phyloP scores from a whole-genome alignment of 768 basidiomycete species.

The Boletellus emodensis region DNA sequence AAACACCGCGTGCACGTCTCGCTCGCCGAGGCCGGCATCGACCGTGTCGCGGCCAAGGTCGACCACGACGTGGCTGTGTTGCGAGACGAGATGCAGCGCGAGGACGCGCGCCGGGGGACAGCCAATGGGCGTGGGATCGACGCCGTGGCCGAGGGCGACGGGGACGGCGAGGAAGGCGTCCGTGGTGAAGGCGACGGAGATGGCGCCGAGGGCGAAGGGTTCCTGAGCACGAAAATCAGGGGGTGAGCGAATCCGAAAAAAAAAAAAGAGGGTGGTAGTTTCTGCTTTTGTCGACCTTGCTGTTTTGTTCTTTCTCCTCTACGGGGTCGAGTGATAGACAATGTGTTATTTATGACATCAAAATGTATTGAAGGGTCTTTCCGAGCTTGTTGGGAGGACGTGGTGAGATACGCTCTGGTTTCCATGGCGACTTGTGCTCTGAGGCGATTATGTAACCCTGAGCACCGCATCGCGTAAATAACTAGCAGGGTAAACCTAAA shows the following conservation, averaged over 20 bases:
- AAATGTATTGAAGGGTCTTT: no score
- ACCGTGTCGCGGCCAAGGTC: constrained; percentile 80
- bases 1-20: constrained; percentile 79
- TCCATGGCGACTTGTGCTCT: no score
- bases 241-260: constrained; percentile 2
- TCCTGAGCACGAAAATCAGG: constrained; percentile 23
- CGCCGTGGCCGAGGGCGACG: constrained; percentile 25
- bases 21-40: constrained; percentile 82
- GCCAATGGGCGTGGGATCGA: constrained; percentile 14
- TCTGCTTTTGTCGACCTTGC: no score
- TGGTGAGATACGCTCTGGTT: no score
- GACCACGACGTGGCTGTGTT: constrained; percentile 81
- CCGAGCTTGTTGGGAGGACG: no score
- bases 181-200: constrained; percentile 24
- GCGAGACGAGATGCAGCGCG: constrained; percentile 71
- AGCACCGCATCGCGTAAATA: no score
- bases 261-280: no score
- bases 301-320: no score
- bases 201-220: constrained; percentile 31
- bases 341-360: no score
- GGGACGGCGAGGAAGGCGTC: constrained; percentile 23
- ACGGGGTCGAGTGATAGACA: no score
- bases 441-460: no score
- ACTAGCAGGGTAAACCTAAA: no score
- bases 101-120: constrained; percentile 42